These are phyloP conservation scores for Daldinia childiae DNA, from an alignment of 495 filamentous ascomycete species.

Conservation along the genomic window DNA sequence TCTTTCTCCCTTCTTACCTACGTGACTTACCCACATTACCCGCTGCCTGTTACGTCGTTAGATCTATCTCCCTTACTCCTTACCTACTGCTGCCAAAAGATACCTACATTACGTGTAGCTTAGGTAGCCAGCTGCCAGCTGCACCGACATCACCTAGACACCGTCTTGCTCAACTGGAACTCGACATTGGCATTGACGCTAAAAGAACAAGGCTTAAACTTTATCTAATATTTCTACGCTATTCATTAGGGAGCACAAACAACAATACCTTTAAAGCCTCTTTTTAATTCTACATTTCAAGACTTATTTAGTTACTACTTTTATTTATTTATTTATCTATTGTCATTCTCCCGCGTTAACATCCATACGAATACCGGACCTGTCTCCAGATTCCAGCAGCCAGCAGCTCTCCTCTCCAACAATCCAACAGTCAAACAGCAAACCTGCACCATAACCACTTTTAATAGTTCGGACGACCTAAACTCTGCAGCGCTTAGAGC, in stretches of 20 bases:
- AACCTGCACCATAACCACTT: slow-evolving; percentile 1
- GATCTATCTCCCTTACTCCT: no score
- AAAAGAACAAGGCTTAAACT: slow-evolving; percentile 7
- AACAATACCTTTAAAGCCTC: background rate
- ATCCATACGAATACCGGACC: background rate
- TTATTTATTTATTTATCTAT: background rate
- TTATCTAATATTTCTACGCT: background rate
- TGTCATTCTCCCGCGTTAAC: background rate
- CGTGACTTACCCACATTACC: background rate
- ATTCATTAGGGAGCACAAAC: background rate
- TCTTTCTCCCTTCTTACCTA: slow-evolving; percentile 3
- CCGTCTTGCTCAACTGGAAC: background rate
- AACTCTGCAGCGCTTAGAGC: slow-evolving; percentile 22
- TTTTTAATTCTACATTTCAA: background rate
- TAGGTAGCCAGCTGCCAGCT: background rate
- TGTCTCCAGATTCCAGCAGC: slow-evolving; percentile 1
- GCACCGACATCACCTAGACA: background rate
- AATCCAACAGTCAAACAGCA: background rate
- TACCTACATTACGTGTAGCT: background rate
- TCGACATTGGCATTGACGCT: background rate
- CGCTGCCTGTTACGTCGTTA: background rate
- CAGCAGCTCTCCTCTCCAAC: no score
- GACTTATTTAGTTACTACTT: background rate
- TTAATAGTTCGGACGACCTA: slow-evolving; percentile 35
- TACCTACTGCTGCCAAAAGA: background rate